phyloP scores from a whole-genome alignment of 257 asterid species.

The Rehmannia glutinosa region DNA sequence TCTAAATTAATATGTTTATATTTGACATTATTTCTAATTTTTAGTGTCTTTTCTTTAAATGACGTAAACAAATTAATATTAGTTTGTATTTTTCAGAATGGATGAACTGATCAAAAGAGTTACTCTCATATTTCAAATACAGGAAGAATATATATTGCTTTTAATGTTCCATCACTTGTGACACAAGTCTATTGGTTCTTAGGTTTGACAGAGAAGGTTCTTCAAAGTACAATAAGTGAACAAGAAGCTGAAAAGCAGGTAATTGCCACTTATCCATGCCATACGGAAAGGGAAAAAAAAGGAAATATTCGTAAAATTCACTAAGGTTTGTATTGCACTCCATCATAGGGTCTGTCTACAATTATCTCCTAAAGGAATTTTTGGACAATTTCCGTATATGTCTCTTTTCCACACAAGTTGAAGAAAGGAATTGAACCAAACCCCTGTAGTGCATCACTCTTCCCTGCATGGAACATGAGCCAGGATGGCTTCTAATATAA shows the following conservation, averaged over 20 bases:
- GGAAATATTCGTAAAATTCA: neutral
- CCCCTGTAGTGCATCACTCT: neutral
- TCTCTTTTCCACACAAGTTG: neutral
- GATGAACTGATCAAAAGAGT: neutral
- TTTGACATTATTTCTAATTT: neutral
- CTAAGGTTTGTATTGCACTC: neutral
- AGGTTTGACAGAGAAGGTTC: constrained; percentile 92
- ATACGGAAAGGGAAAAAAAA: neutral
- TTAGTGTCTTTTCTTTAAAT: neutral
- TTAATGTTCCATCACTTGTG: constrained; percentile 6
- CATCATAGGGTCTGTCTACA: neutral
- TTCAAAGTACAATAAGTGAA: constrained; percentile 65
- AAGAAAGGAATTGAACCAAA: neutral
- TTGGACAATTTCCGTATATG: neutral
- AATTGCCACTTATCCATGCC: constrained; percentile 4
- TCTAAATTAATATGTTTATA: neutral
- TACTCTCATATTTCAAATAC: neutral
- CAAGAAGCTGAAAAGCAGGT: constrained; percentile 94
- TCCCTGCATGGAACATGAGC: neutral
- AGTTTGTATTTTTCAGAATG: constrained; percentile 9
- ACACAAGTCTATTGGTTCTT: constrained; percentile 20
- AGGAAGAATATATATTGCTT: neutral
- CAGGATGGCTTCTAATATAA: neutral
- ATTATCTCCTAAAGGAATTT: neutral
- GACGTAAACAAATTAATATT: neutral